Evolutionary conservation across 2,329 filamentous ascomycete species (phyloP).

Genomic region (Balansia obtecta): DNA sequence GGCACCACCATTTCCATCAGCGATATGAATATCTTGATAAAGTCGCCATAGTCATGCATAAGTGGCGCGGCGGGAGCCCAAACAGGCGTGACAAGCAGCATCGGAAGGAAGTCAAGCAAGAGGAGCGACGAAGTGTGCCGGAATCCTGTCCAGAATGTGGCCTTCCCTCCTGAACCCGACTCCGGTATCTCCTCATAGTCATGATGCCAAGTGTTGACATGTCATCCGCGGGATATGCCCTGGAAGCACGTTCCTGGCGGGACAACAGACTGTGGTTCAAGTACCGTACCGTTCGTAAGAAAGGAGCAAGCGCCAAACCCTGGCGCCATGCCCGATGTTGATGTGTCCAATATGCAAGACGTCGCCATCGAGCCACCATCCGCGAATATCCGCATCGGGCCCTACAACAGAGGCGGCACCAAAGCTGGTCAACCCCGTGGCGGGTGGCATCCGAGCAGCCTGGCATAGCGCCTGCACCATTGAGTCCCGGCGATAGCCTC

Average conservation of each 20-base stretch:
- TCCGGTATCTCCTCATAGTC: background rate
- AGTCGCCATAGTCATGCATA: slow-evolving; percentile 7
- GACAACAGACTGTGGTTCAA: slow-evolving; percentile 8
- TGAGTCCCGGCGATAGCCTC: slow-evolving; percentile 8
- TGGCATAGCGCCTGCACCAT: slow-evolving; percentile 8
- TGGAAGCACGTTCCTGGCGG: slow-evolving; percentile 6
- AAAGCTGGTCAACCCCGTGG: slow-evolving; percentile 9
- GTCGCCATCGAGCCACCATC: slow-evolving; percentile 13
- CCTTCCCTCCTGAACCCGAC: background rate
- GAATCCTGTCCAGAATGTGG: slow-evolving; percentile 2
- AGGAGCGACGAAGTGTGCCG: slow-evolving; percentile 6
- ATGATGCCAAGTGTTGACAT: background rate
- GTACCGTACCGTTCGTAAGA: slow-evolving; percentile 7
- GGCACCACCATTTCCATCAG: slow-evolving; percentile 6
- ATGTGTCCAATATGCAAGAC: slow-evolving; percentile 9
- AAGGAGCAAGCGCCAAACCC: slow-evolving; percentile 9
- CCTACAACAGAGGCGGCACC: slow-evolving; percentile 9
- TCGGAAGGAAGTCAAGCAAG: slow-evolving; percentile 6
- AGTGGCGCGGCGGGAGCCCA: slow-evolving; percentile 6
- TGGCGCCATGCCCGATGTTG: slow-evolving; percentile 9
- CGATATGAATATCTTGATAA: slow-evolving; percentile 1
- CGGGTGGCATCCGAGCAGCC: slow-evolving; percentile 9
- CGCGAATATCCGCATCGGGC: slow-evolving; percentile 10
- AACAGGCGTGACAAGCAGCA: slow-evolving; percentile 5
- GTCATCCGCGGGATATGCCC: slow-evolving; percentile 1